Conservation (phyloP, 768 basidiomycete species). For the Termitomyces sp. region DNA sequence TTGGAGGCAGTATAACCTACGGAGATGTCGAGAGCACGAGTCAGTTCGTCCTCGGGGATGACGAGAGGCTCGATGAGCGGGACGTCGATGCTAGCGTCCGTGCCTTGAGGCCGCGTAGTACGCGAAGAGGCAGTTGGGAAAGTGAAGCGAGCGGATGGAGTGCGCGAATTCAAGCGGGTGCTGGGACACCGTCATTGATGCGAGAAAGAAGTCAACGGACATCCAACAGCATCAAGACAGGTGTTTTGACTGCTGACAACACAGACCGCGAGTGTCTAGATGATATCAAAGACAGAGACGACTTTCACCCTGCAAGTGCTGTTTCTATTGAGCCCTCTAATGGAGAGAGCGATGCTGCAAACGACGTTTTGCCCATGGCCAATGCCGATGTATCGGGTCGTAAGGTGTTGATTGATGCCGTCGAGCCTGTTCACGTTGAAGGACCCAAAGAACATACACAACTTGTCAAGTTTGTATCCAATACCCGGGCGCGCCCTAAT, state of each 20-base stretch:
- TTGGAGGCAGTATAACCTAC: conserved; percentile 54
- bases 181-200: conserved; percentile 39
- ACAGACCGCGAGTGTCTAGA: conserved; percentile 25
- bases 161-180: conserved; percentile 52
- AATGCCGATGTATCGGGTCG: conserved; percentile 1
- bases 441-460: conserved; percentile 2
- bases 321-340: conserved; percentile 4
- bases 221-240: conserved; percentile 56
- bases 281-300: conserved; percentile 21
- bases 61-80: conserved; percentile 57
- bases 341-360: not conserved
- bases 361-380: not conserved
- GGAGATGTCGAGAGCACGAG: conserved; percentile 65
- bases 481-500: not conserved
- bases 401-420: conserved; percentile 12
- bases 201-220: conserved; percentile 60
- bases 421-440: conserved; percentile 3
- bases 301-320: conserved; percentile 4
- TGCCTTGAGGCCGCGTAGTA: conserved; percentile 83
- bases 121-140: conserved; percentile 87
- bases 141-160: conserved; percentile 89
- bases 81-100: conserved; percentile 87
- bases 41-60: conserved; percentile 62
- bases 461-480: not conserved
- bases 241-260: conserved; percentile 47